Conservation (phyloP, 2,329 filamentous ascomycete species). For the Orbilia brochopaga region DNA sequence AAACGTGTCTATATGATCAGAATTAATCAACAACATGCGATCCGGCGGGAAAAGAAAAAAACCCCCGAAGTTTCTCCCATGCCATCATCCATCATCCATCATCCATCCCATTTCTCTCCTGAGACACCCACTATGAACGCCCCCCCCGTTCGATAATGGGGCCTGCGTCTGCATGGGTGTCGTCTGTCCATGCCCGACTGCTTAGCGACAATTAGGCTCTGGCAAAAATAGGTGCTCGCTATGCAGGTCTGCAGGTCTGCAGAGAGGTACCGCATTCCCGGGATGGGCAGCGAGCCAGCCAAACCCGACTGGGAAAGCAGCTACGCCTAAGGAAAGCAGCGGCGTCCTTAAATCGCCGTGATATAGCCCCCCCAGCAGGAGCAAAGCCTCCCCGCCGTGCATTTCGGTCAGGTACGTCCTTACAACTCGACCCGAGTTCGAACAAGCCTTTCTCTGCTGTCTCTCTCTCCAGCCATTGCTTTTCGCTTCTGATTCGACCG, state of each 20-base stretch:
- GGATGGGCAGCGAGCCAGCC: constrained; percentile 22
- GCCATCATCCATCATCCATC: background rate
- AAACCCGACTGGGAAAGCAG: constrained; percentile 23
- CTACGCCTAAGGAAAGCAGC: no score
- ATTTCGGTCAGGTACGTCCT: constrained; percentile 1
- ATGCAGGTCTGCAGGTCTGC: constrained; percentile 49
- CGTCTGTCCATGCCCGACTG: constrained; percentile 22
- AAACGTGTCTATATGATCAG: no score
- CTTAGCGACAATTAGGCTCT: constrained; percentile 46
- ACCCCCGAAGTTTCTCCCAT: background rate
- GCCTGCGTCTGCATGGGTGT: constrained; percentile 6
- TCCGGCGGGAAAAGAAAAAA: background rate
- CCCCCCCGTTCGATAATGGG: constrained; percentile 43
- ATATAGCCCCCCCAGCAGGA: constrained; percentile 46
- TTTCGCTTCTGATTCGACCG: constrained; percentile 20
- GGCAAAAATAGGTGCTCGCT: constrained; percentile 34
- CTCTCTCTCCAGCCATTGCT: constrained; percentile 23
- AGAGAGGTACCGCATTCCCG: constrained; percentile 37
- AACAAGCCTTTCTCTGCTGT: constrained; percentile 12
- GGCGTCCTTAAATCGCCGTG: constrained; percentile 41
- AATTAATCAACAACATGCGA: no score
- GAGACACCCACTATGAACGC: constrained; percentile 37
- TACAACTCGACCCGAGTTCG: constrained; percentile 49
- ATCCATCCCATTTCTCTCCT: no score
- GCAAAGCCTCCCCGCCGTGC: constrained; percentile 23